Evolutionary conservation across 2,329 filamentous ascomycete genomes (phyloP), one percentile per base, ranked within the genome.

Genomic region (Didymella glomerata): DNA sequence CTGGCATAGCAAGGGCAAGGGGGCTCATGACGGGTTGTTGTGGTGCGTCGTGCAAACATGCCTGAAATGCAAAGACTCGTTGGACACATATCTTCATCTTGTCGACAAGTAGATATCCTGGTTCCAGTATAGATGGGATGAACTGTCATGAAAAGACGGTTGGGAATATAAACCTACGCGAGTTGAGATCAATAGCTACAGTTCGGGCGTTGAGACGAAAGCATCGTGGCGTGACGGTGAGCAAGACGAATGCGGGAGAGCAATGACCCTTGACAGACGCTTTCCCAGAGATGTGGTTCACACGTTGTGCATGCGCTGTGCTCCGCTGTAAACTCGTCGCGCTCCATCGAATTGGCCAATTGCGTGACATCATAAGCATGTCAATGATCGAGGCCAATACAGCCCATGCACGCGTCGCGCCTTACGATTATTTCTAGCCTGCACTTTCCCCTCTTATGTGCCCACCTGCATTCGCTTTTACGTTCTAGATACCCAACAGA

Each of bases 281-380:
- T 18, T 4, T 28, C 13, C 36, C 20, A 27, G 28, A 38, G 13
- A 22, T 30, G 11, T 28, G 14, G n/a, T 41, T 32, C 18, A 45
- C n/a, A 30, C 27, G 7, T 36, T 38, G 5, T 48, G 7, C 30
- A 46, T 11, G 38, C 40, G 32, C 36, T 44, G 4, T 34, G 27
- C n/a, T 48, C 20, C 28, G 42, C 16, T 36, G 36, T 28, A 41
- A 22, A 28, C 5, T 34, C 20, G n/a, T 18, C 22, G 20, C 11
- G 42, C 8, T 48, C n/a, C 34, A 42, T 41, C 18, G 4, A 32
- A 47, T n/a, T 52, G 34, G 41, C 32, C 36, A 36, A 28, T 47
- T 18, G 20, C 14, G 50, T 59, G 56, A 59, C 51, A 53, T 59
- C 56, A 59, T 59, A 16, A 14, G 27, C 41, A 47, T 50, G 47